Evolutionary conservation across 768 basidiomycete species (phyloP), one percentile per base, ranked within the genome.

Genomic region (Tricholomella constricta): DNA sequence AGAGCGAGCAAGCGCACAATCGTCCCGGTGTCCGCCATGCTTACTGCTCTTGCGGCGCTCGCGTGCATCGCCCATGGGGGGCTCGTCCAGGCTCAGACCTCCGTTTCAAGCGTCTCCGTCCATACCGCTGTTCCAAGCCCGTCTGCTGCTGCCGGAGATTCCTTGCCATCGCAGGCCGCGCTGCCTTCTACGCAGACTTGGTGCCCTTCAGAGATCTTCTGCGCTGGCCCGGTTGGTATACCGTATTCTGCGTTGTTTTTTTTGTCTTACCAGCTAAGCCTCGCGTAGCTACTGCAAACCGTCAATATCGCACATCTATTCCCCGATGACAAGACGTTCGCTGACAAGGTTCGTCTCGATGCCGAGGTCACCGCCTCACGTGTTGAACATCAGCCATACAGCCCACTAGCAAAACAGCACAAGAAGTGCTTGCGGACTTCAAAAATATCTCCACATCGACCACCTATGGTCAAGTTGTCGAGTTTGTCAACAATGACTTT

Each of bases 251-350:
- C 17, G 17, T 26, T 5, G 23, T 15, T 25, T 22, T 42, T 7
- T 2, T 11, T 26, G 7, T 8, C 17, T 14, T 37, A 9, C 41
- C 3, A 14, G 23, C 50, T 43, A 22, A 61, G 42, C 52, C 61
- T 36, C 31, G 26, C 32, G 6, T 60, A 92, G 90, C 63, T 93
- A 8, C 75, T 97, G 22, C 93, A 96, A 80, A 88, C 90, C 1
- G 85, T 95, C 55, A 88, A 93, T 66, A 60, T 96, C 55, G 91
- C 93, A 0, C 66, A 78, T 36, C 71, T 89, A 23, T 97, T 79
- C 64, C 66, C 78, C 0, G 94, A 97, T 68, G 84, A 86, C 41
- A 96, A 97, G 72, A 94, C 91, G 0, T 86, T 96, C 66, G 89
- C 89, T 7, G 94, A 96, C 76, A 83, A 83, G 65, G 78, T 75